phyloP scores from a whole-genome alignment of 805 yeast species.

The Isabelozyma heimii region DNA sequence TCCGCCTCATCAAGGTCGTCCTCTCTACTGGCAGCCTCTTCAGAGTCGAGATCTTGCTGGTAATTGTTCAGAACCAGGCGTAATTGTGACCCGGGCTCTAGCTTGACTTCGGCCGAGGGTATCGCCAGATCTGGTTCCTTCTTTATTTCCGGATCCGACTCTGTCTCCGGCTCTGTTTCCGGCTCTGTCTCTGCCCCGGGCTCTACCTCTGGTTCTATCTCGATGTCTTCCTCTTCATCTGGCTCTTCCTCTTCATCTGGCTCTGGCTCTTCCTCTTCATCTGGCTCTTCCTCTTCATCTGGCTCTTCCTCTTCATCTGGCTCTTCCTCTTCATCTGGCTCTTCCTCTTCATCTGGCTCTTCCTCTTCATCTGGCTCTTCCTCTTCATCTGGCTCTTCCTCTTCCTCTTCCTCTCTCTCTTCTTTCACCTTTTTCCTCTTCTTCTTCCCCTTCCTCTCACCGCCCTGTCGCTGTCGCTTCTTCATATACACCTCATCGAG shows the following conservation, averaged over 20 bases:
- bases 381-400: not conserved
- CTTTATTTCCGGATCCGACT: slow-evolving; percentile 5
- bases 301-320: not conserved
- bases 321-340: slow-evolving; percentile 2
- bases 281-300: not conserved
- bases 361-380: not conserved
- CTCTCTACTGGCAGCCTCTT: too few relatives aligned
- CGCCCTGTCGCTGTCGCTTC: slow-evolving; percentile 3
- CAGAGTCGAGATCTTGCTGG: too few relatives aligned
- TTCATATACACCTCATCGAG: slow-evolving; percentile 13
- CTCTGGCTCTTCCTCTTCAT: not conserved
- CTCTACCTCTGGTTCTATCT: not conserved
- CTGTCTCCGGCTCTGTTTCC: not conserved
- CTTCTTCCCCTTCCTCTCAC: slow-evolving; percentile 10
- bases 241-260: slow-evolving; percentile 1
- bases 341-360: slow-evolving; percentile 2
- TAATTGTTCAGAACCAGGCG: too few relatives aligned
- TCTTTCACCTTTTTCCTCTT: slow-evolving; percentile 1
- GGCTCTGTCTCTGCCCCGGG: slow-evolving; percentile 4
- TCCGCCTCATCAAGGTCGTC: too few relatives aligned
- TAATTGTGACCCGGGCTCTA: not conserved
- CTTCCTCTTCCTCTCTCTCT: not conserved
- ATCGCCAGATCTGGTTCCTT: not conserved
- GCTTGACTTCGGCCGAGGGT: not conserved
- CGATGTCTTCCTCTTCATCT: slow-evolving; percentile 4